Conservation (phyloP, 2,329 filamentous ascomycete species). For the Ophiostoma perfectum region DNA sequence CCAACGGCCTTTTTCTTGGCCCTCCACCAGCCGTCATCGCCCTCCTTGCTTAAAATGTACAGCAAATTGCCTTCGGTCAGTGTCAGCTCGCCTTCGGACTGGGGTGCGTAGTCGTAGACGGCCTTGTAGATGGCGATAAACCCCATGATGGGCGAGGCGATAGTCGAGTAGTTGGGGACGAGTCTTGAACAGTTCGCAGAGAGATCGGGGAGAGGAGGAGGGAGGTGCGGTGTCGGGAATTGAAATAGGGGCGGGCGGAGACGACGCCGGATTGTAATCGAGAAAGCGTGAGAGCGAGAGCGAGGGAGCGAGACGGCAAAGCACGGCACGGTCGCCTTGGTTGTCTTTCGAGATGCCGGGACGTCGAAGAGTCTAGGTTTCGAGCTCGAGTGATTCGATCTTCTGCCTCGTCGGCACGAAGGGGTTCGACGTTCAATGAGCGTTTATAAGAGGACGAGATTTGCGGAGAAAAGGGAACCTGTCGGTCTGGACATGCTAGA, state of each 20-base stretch:
- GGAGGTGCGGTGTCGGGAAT: background rate
- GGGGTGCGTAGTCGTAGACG: slow-evolving; percentile 29
- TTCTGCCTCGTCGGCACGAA: background rate
- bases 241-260: slow-evolving; percentile 12
- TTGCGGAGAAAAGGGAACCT: background rate
- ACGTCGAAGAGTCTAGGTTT: background rate
- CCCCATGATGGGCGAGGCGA: slow-evolving; percentile 24
- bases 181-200: background rate
- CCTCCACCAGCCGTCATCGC: slow-evolving; percentile 85
- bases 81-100: slow-evolving; percentile 29
- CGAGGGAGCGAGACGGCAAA: background rate
- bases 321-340: background rate
- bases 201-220: background rate
- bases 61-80: slow-evolving; percentile 28
- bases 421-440: background rate
- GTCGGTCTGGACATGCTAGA: slow-evolving; percentile 20
- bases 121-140: slow-evolving; percentile 29
- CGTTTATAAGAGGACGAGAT: background rate
- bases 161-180: background rate
- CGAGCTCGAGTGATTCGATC: background rate
- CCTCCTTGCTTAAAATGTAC: slow-evolving; percentile 50
- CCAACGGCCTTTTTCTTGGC: slow-evolving; percentile 81
- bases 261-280: slow-evolving; percentile 1
- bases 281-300: background rate
- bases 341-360: background rate